A percentile compares a stretch with the other conserved stretches of the same genome.
phyloP scores from a whole-genome alignment of 1,139 yeast genomes.

The Candida gigantensis region DNA sequence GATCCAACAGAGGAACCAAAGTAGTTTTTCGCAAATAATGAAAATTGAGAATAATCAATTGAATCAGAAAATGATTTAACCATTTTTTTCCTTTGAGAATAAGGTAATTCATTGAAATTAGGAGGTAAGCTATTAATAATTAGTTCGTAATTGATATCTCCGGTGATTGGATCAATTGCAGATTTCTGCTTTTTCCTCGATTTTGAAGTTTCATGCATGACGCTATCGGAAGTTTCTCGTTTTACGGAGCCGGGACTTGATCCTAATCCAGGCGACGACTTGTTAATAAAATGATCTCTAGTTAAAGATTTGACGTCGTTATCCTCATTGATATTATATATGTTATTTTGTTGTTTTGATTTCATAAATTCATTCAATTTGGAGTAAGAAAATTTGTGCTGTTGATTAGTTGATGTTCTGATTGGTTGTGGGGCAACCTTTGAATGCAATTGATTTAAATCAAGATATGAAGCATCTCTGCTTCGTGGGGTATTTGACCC shows the following conservation, averaged over 20 bases:
- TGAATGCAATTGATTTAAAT: slow-evolving; percentile 47
- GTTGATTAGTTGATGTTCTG: slow-evolving; percentile 12
- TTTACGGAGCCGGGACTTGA: slow-evolving; percentile 6
- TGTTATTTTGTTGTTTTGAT: slow-evolving; percentile 17
- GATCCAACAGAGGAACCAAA: slow-evolving; percentile 20
- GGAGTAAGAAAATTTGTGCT: slow-evolving; percentile 22
- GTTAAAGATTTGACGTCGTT: slow-evolving; percentile 5
- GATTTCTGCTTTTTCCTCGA: slow-evolving; percentile 22
- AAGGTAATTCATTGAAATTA: slow-evolving; percentile 64
- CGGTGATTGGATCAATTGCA: slow-evolving; percentile 26
- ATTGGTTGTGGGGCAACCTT: slow-evolving; percentile 51
- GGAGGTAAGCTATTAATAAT: slow-evolving; percentile 53
- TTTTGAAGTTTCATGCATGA: slow-evolving; percentile 5
- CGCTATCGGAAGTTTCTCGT: slow-evolving; percentile 9
- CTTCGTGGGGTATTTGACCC: slow-evolving; percentile 25
- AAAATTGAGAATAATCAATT: slow-evolving; percentile 51
- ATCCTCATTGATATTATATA: slow-evolving; percentile 2
- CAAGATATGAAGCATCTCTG: slow-evolving; percentile 40
- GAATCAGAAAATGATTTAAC: slow-evolving; percentile 58
- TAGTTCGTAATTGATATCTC: slow-evolving; percentile 37
- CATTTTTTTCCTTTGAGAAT: slow-evolving; percentile 64
- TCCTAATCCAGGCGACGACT: slow-evolving; percentile 3
- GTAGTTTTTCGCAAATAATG: slow-evolving; percentile 42
- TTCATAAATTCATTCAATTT: slow-evolving; percentile 31
- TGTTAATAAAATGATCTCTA: slow-evolving; percentile 4